Percentiles rank a stretch among this genome's conserved stretches.
These are phyloP conservation scores for Boletus eberwhitei DNA, from an alignment of 768 basidiomycete genomes.

Conservation along the genomic window DNA sequence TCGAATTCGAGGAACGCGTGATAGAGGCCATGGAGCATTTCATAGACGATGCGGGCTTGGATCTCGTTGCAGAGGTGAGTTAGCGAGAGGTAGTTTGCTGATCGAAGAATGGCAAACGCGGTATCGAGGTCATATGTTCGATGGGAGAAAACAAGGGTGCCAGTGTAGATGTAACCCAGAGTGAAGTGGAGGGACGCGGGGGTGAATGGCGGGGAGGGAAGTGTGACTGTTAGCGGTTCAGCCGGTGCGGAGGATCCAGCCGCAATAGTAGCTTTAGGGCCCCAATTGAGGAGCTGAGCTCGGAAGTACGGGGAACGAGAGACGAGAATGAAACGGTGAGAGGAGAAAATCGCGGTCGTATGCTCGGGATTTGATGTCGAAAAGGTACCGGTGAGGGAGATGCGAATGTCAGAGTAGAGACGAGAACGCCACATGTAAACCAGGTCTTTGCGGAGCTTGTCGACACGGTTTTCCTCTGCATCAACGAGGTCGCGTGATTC, in stretches of 20 bases:
- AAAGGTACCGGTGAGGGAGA: slow-evolving; percentile 71
- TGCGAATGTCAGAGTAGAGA: slow-evolving; percentile 88
- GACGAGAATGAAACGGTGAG: slow-evolving; percentile 90
- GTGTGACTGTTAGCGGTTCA: slow-evolving; percentile 58
- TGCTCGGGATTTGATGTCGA: slow-evolving; percentile 61
- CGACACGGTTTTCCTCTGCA: slow-evolving; percentile 57
- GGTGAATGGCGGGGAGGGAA: slow-evolving; percentile 93
- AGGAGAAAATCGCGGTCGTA: slow-evolving; percentile 81
- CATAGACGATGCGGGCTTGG: slow-evolving; percentile 77
- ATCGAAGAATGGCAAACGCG: slow-evolving; percentile 83
- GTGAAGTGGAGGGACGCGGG: slow-evolving; percentile 93
- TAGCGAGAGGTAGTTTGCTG: slow-evolving; percentile 77
- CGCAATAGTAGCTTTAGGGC: slow-evolving; percentile 34
- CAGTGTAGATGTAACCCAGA: slow-evolving; percentile 92
- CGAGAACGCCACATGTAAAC: slow-evolving; percentile 97
- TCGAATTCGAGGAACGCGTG: slow-evolving; percentile 77
- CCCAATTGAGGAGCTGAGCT: slow-evolving; percentile 70
- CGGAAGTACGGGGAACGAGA: slow-evolving; percentile 89
- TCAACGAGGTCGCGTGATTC: slow-evolving; percentile 42
- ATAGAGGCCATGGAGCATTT: slow-evolving; percentile 89
- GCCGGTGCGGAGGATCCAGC: slow-evolving; percentile 22
- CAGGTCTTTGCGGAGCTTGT: slow-evolving; percentile 88
- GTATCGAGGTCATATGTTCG: slow-evolving; percentile 91
- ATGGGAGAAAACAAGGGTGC: slow-evolving; percentile 90
- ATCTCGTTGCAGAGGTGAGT: slow-evolving; percentile 73